Conservation (phyloP, 805 yeast genomes). For the Hanseniaspora meyeri region DNA sequence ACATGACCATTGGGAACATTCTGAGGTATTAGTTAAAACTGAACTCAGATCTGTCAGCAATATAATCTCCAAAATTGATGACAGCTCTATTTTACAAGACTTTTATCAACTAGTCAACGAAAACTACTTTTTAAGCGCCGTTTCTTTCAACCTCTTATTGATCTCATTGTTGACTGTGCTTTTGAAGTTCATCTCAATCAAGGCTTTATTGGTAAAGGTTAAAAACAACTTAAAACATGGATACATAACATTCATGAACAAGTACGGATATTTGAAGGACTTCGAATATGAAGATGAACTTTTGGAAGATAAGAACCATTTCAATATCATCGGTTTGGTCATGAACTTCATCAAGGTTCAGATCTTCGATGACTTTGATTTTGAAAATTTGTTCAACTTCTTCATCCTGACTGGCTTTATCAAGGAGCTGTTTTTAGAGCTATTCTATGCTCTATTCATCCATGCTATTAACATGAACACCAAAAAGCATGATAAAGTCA, state of each 20-base stretch:
- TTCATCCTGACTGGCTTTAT: conserved; percentile 10
- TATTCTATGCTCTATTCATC: conserved; percentile 7
- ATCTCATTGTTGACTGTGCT: not conserved
- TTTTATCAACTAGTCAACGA: not conserved
- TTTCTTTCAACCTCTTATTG: not conserved
- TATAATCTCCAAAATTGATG: not conserved
- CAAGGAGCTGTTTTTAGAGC: conserved; percentile 9
- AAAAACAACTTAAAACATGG: not conserved
- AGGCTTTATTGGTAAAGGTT: not conserved
- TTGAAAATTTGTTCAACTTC: conserved; percentile 12
- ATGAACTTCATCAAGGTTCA: conserved; percentile 1
- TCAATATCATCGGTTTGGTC: not conserved
- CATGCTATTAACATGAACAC: conserved; percentile 3
- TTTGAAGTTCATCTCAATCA: not conserved
- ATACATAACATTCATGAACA: conserved; percentile 7
- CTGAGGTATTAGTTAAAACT: not conserved
- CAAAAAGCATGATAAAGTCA: not conserved
- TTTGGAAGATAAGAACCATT: not conserved
- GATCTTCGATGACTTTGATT: conserved; percentile 7
- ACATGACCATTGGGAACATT: not conserved
- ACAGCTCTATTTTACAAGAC: not conserved
- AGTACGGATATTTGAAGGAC: conserved; percentile 8
- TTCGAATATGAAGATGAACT: conserved; percentile 9
- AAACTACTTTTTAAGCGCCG: not conserved
- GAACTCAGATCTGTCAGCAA: not conserved